Conservation (phyloP, 140 eudicot genomes). For the Erigeron philadelphicus region DNA sequence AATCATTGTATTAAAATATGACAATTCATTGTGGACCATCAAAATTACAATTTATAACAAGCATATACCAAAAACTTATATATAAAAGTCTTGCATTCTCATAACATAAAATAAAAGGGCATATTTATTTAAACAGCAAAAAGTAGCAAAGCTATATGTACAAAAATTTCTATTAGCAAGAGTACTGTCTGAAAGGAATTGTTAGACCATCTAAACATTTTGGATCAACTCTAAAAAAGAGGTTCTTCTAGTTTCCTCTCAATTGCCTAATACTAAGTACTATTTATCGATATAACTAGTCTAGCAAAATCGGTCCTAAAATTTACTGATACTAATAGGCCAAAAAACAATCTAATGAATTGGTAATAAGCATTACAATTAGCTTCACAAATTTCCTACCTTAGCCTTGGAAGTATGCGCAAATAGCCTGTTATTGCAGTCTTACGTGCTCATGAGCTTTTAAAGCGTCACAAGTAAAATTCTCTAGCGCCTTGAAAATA, state of each 20-base stretch:
- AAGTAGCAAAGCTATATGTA: background rate
- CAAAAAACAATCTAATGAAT: background rate
- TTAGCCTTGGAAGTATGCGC: slow-evolving; percentile 1
- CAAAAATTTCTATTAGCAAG: background rate
- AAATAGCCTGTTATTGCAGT: slow-evolving; percentile 23
- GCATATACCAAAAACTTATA: background rate
- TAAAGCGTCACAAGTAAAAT: slow-evolving; percentile 61
- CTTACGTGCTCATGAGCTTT: slow-evolving; percentile 85
- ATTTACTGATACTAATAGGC: background rate
- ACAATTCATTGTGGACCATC: background rate
- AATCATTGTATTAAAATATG: background rate
- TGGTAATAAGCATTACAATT: background rate
- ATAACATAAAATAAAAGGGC: background rate
- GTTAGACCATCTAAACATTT: background rate
- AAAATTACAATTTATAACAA: background rate
- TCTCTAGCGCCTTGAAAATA: slow-evolving; percentile 84
- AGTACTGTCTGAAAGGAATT: background rate
- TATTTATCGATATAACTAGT: background rate
- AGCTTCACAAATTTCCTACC: slow-evolving; percentile 16
- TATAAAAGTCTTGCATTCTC: background rate
- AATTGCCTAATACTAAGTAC: background rate
- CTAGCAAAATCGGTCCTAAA: background rate
- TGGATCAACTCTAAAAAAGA: background rate
- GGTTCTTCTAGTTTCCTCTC: background rate
- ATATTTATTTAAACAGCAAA: background rate